These are phyloP conservation scores for Paxillus involutus DNA, from an alignment of 768 basidiomycete species.

Conservation along the genomic window DNA sequence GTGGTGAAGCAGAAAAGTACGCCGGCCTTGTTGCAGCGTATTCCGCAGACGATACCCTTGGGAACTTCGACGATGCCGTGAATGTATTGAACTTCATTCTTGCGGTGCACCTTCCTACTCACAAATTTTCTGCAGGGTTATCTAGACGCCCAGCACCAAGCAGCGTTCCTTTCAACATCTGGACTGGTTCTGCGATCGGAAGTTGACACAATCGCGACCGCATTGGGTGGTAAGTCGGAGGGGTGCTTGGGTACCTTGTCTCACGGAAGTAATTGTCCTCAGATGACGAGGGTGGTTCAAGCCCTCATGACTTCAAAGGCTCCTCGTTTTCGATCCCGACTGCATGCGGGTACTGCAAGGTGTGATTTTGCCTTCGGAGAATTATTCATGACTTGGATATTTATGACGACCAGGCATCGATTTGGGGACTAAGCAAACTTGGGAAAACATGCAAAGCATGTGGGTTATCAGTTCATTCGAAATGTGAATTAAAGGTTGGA, in stretches of 20 bases:
- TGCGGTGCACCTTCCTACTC: neutral
- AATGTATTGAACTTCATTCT: conserved; percentile 14
- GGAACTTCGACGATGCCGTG: conserved; percentile 45
- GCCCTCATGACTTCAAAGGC: conserved; percentile 80
- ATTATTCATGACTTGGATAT: neutral
- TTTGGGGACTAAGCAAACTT: conserved; percentile 86
- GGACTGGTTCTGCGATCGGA: conserved; percentile 63
- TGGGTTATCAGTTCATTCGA: conserved; percentile 76
- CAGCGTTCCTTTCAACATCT: conserved; percentile 52
- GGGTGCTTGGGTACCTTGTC: neutral
- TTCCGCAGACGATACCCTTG: conserved; percentile 46
- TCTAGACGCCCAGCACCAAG: conserved; percentile 63
- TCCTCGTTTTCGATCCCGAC: conserved; percentile 87
- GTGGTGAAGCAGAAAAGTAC: conserved; percentile 54
- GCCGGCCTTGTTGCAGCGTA: conserved; percentile 47
- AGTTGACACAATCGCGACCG: conserved; percentile 54
- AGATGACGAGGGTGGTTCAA: conserved; percentile 75
- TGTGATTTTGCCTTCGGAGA: conserved; percentile 24
- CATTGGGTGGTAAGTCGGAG: conserved; percentile 58
- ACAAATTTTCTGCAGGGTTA: conserved; percentile 45
- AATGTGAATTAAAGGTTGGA: conserved; percentile 81
- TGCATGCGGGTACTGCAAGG: conserved; percentile 80
- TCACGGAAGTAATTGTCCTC: conserved; percentile 12
- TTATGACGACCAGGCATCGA: conserved; percentile 55
- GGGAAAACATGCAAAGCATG: conserved; percentile 83